phyloP scores from a whole-genome alignment of 805 yeast species.

The Candida nitratophila region DNA sequence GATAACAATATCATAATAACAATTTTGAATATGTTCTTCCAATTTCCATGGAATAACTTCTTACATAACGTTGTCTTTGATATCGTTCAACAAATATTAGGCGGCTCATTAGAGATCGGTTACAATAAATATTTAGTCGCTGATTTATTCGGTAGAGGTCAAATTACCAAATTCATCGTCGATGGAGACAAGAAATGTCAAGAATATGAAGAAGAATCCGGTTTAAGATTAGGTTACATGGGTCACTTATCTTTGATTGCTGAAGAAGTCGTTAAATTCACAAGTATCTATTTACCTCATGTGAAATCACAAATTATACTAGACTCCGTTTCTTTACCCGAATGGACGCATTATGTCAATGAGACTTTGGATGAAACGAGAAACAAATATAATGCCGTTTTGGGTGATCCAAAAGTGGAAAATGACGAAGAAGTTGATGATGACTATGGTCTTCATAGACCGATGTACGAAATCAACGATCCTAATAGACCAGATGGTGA shows the following conservation, averaged over 20 bases:
- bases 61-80: slow-evolving; percentile 97
- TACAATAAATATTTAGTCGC: slow-evolving; percentile 71
- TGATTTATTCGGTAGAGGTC: slow-evolving; percentile 63
- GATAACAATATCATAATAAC: slow-evolving; percentile 65
- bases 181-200: slow-evolving; percentile 56
- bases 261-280: slow-evolving; percentile 91
- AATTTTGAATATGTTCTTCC: slow-evolving; percentile 68
- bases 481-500: slow-evolving; percentile 14
- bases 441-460: slow-evolving; percentile 14
- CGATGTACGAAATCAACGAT: slow-evolving; percentile 8
- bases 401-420: slow-evolving; percentile 42
- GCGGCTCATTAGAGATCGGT: slow-evolving; percentile 79
- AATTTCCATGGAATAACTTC: slow-evolving; percentile 95
- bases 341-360: slow-evolving; percentile 80
- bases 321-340: slow-evolving; percentile 41
- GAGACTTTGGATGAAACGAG: slow-evolving; percentile 81
- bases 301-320: slow-evolving; percentile 47
- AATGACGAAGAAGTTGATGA: slow-evolving; percentile 29
- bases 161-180: slow-evolving; percentile 50
- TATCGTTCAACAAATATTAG: slow-evolving; percentile 87
- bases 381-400: slow-evolving; percentile 87
- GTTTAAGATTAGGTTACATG: slow-evolving; percentile 84
- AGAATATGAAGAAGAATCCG: slow-evolving; percentile 49
- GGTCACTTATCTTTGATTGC: slow-evolving; percentile 94
- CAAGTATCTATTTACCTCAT: slow-evolving; percentile 52